phyloP scores from a whole-genome alignment of 257 asterid genomes.

The Nicotiana tomentosiformis region DNA sequence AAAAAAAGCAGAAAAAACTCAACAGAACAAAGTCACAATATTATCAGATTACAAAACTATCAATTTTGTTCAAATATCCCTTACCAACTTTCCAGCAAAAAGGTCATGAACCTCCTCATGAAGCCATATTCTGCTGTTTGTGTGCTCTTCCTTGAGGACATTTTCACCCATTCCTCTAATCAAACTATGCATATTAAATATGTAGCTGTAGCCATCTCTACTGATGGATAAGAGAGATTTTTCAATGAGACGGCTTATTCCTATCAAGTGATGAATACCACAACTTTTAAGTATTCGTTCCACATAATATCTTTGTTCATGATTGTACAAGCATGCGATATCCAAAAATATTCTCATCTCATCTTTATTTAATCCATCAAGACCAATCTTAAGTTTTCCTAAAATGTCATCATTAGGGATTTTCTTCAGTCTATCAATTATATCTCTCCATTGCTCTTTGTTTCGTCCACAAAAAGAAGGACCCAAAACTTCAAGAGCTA shows the following conservation, averaged over 20 bases:
- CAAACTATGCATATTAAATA: neutral
- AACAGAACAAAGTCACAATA: neutral
- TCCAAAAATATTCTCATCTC: neutral
- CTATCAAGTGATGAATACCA: neutral
- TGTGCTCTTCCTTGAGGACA: neutral
- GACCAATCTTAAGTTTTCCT: neutral
- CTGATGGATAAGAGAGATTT: neutral
- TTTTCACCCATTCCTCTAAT: neutral
- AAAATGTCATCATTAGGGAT: neutral
- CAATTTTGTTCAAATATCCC: neutral
- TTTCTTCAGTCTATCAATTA: neutral
- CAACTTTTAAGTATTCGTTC: neutral
- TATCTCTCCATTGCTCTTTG: neutral
- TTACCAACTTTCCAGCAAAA: neutral
- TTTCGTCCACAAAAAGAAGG: neutral
- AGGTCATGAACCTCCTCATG: neutral
- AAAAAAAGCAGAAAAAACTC: no score
- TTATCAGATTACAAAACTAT: neutral
- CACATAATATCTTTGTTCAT: neutral
- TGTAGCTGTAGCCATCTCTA: neutral
- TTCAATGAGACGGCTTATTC: neutral
- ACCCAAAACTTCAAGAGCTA: slow-evolving; percentile 14
- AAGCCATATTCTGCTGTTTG: slow-evolving; percentile 4
- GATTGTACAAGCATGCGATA: neutral
- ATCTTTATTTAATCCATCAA: neutral